Evolutionary conservation across 306 rosid genomes (phyloP).

Genomic region (Ochetophila trinervis): DNA sequence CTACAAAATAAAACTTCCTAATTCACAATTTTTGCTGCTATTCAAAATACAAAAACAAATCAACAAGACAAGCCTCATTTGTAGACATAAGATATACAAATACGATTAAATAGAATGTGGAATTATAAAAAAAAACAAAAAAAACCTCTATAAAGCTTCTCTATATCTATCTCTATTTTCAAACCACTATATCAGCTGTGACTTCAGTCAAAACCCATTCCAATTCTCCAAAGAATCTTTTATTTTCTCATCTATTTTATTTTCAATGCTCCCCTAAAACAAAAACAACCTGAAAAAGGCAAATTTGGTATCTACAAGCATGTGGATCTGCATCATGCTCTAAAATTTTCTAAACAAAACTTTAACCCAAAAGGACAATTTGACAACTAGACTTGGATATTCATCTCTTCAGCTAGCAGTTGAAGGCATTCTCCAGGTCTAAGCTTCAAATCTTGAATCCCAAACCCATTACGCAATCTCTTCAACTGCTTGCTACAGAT

Average conservation of each 20-base stretch:
- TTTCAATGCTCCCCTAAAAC: constrained; percentile 9
- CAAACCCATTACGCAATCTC: not conserved
- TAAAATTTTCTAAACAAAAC: constrained; percentile 21
- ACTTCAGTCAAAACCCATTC: constrained; percentile 12
- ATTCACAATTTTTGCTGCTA: no score
- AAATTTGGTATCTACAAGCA: constrained; percentile 16
- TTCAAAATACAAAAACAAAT: no score
- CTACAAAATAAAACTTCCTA: no score
- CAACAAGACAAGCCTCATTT: no score
- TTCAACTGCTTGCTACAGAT: constrained; percentile 29
- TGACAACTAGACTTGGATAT: not conserved
- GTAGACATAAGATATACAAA: no score
- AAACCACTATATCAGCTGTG: constrained; percentile 1
- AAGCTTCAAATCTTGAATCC: not conserved
- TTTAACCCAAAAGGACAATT: not conserved
- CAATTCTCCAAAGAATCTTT: constrained; percentile 10
- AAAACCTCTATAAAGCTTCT: not conserved
- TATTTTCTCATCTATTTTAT: not conserved
- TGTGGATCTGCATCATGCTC: constrained; percentile 5
- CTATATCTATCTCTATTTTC: not conserved
- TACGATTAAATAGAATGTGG: not conserved
- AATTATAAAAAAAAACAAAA: constrained; percentile 8
- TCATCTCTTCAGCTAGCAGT: not conserved
- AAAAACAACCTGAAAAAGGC: constrained; percentile 8
- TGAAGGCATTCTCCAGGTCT: constrained; percentile 8